A percentile compares a stretch with the other conserved stretches of the same genome.
phyloP scores from a whole-genome alignment of 2,329 filamentous ascomycete species.

The Hymenoscyphus scutula region DNA sequence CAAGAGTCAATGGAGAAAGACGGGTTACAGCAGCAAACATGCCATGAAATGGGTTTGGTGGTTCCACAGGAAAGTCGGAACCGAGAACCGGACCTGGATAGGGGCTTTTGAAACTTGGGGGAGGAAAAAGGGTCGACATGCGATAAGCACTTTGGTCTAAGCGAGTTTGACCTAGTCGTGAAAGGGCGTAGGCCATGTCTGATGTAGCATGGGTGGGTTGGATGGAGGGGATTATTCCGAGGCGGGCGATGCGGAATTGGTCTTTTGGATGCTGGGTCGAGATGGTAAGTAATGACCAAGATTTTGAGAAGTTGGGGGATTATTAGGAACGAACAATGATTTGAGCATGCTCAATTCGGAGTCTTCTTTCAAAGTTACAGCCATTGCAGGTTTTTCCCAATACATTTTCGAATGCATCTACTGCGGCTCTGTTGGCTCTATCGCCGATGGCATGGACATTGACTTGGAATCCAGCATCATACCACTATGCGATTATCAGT shows the following conservation, averaged over 20 bases:
- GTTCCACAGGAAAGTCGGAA: conserved; percentile 71
- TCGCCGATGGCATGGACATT: conserved; percentile 74
- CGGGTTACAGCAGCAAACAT: conserved; percentile 67
- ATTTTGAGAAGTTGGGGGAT: background rate
- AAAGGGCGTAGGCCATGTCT: conserved; percentile 65
- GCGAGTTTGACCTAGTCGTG: conserved; percentile 55
- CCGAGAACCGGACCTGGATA: conserved; percentile 53
- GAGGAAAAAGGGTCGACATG: conserved; percentile 59
- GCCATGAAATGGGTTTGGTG: conserved; percentile 64
- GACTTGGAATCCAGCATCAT: conserved; percentile 61
- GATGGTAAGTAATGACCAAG: conserved; percentile 11
- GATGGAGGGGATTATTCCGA: conserved; percentile 65
- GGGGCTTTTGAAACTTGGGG: conserved; percentile 22
- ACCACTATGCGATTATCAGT: conserved; percentile 48
- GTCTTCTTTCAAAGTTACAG: conserved; percentile 55
- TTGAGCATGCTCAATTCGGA: conserved; percentile 70
- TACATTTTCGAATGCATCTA: conserved; percentile 60
- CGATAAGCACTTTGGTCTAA: conserved; percentile 59
- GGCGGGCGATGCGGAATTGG: conserved; percentile 54
- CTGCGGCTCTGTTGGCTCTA: conserved; percentile 61
- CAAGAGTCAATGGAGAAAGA: conserved; percentile 55
- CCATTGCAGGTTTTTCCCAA: conserved; percentile 52
- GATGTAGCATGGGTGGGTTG: conserved; percentile 72
- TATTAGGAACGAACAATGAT: conserved; percentile 48
- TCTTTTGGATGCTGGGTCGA: conserved; percentile 54